A percentile compares a stretch with the other conserved stretches of the same genome.
Conservation (phyloP, 306 rosid species). For the Corylus avellana region DNA sequence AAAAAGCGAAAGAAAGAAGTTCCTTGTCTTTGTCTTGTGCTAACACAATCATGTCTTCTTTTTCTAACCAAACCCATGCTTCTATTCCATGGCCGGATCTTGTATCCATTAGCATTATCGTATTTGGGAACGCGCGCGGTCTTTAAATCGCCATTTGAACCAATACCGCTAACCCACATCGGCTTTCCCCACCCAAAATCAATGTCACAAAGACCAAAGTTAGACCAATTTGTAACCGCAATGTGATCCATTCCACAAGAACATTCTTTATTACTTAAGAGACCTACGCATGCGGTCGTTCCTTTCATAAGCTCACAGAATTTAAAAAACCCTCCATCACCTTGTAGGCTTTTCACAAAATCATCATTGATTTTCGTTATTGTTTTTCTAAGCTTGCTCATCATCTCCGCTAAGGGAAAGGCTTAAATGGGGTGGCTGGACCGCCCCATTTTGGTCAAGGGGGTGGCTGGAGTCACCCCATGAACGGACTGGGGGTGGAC, state of each 20-base stretch:
- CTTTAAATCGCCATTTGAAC: background rate
- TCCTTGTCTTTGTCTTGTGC: conserved; percentile 5
- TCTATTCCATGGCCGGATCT: conserved; percentile 1
- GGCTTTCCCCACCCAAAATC: conserved; percentile 31
- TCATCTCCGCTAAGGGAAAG: background rate
- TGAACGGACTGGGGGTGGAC: too few relatives aligned
- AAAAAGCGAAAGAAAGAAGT: conserved; percentile 19
- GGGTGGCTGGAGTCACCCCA: too few relatives aligned
- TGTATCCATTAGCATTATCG: conserved; percentile 3
- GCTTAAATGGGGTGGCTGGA: too few relatives aligned
- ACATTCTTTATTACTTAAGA: background rate
- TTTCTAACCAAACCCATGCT: conserved; percentile 12
- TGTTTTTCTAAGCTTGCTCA: conserved; percentile 7
- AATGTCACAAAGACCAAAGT: conserved; percentile 3
- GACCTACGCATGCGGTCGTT: background rate
- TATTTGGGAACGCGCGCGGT: background rate
- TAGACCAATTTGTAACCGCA: conserved; percentile 10
- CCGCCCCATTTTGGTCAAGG: too few relatives aligned
- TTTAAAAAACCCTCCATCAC: background rate
- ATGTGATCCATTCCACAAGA: conserved; percentile 3
- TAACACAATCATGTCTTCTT: background rate
- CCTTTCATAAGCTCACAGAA: background rate
- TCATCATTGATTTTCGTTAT: background rate
- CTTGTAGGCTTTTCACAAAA: background rate
- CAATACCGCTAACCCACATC: background rate